phyloP scores from a whole-genome alignment of 169 alveolate genomes.

The Haemoproteus tartakovskyi region DNA sequence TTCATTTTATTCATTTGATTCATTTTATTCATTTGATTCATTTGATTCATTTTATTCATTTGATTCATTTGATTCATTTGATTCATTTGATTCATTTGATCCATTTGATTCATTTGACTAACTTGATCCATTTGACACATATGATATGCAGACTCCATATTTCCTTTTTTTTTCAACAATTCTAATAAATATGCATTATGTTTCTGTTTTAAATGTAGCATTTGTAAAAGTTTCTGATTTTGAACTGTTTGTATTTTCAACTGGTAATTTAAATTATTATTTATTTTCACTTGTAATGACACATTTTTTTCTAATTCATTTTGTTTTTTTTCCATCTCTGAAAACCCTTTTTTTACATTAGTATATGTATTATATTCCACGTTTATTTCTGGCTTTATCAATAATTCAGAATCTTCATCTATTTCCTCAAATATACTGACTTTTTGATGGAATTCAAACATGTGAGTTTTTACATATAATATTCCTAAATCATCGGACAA shows the following conservation, averaged over 20 bases:
- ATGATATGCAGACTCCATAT: no score
- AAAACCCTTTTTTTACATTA: slow-evolving; percentile 9
- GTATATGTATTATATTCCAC: slow-evolving; percentile 27
- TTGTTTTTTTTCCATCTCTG: slow-evolving; percentile 24
- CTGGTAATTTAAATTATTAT: slow-evolving; percentile 22
- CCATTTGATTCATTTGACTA: no score
- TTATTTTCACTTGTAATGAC: slow-evolving; percentile 26
- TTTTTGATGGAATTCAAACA: slow-evolving; percentile 15
- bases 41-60: no score
- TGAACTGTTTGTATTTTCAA: slow-evolving; percentile 27
- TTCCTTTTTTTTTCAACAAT: slow-evolving; percentile 2
- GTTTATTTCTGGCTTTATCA: slow-evolving; percentile 19
- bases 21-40: no score
- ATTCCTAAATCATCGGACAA: slow-evolving; percentile 27
- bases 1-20: no score
- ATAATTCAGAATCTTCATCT: slow-evolving; percentile 28
- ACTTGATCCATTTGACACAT: no score
- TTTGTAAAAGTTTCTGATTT: slow-evolving; percentile 18
- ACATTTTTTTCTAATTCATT: slow-evolving; percentile 42
- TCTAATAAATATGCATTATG: slow-evolving; percentile 17
- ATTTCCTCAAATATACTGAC: slow-evolving; percentile 26
- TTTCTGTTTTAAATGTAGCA: slow-evolving; percentile 16
- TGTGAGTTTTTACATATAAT: slow-evolving; percentile 27
- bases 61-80: no score
- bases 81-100: no score